These are phyloP conservation scores for Elongisporangium prolatum DNA, from an alignment of 352 stramenopile genomes.

Conservation along the genomic window DNA sequence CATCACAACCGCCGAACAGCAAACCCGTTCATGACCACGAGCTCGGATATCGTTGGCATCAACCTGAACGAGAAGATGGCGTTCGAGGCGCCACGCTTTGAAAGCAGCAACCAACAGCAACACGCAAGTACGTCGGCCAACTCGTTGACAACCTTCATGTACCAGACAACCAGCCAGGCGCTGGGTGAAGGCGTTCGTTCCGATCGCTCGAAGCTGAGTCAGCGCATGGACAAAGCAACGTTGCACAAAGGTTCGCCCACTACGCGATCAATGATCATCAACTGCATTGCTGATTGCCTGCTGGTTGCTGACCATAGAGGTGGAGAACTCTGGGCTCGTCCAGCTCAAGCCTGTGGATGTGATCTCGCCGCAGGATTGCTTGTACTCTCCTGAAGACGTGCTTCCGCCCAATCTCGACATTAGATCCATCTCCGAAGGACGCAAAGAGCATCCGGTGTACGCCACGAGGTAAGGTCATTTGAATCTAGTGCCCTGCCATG, in stretches of 20 bases:
- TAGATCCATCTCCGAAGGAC: conserved; percentile 50
- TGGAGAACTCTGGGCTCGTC: conserved; percentile 47
- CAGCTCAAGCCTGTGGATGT: conserved; percentile 53
- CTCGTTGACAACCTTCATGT: conserved; percentile 71
- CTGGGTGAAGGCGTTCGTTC: conserved; percentile 44
- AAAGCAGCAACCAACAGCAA: conserved; percentile 12
- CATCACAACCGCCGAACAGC: conserved; percentile 63
- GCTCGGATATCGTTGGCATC: conserved; percentile 78
- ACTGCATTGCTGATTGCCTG: not conserved
- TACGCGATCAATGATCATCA: conserved; percentile 5
- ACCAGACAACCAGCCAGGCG: conserved; percentile 58
- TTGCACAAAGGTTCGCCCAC: conserved; percentile 48
- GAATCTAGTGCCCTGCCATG: too few species aligned
- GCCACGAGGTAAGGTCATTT: conserved; percentile 41
- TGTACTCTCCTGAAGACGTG: conserved; percentile 44
- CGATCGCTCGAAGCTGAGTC: conserved; percentile 54
- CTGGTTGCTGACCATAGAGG: conserved; percentile 26
- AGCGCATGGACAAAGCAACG: conserved; percentile 72
- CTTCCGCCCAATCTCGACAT: conserved; percentile 51
- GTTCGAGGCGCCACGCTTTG: conserved; percentile 52
- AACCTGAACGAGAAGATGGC: conserved; percentile 61
- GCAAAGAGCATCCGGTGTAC: conserved; percentile 64
- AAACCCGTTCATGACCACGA: conserved; percentile 86
- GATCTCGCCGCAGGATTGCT: conserved; percentile 40
- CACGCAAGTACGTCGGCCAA: not conserved